Evolutionary conservation across 2,329 filamentous ascomycete genomes (phyloP).

Genomic region (Cladophialophora yegresii): DNA sequence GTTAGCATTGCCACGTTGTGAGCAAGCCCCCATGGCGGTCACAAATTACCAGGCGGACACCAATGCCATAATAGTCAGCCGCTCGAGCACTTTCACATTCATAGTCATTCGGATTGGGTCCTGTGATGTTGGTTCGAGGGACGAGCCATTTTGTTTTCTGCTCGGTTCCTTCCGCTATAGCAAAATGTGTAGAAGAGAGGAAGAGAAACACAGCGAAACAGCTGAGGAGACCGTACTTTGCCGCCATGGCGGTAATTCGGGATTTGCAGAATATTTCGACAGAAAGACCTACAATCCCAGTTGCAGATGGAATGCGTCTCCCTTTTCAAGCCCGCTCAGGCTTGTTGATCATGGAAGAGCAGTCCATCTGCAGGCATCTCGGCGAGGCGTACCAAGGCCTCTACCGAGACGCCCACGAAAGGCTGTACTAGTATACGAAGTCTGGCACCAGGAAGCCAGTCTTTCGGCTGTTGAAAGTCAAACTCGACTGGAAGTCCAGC

Average conservation of each 20-base stretch:
- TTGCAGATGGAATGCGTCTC: background rate
- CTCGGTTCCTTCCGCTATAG: conserved; percentile 7
- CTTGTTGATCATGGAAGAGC: background rate
- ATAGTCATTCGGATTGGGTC: conserved; percentile 17
- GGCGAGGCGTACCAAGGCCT: background rate
- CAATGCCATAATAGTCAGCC: conserved; percentile 26
- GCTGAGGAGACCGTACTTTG: background rate
- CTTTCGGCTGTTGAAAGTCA: conserved; percentile 2
- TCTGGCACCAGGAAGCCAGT: background rate
- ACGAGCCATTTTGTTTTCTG: conserved; percentile 16
- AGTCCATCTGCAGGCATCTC: background rate
- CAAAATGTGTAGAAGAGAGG: conserved; percentile 4
- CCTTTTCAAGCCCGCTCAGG: background rate
- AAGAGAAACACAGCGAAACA: conserved; percentile 2
- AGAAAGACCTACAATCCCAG: background rate
- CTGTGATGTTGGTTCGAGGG: conserved; percentile 22
- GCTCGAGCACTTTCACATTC: conserved; percentile 21
- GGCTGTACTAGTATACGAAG: conserved; percentile 16
- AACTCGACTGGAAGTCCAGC: background rate
- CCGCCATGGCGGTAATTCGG: conserved; percentile 1
- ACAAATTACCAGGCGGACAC: conserved; percentile 18
- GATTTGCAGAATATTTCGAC: background rate
- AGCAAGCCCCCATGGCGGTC: background rate
- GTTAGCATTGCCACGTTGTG: background rate
- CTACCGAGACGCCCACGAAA: background rate